Conservation (phyloP, 2,329 filamentous ascomycete species). For the Zymoseptoria brevis region DNA sequence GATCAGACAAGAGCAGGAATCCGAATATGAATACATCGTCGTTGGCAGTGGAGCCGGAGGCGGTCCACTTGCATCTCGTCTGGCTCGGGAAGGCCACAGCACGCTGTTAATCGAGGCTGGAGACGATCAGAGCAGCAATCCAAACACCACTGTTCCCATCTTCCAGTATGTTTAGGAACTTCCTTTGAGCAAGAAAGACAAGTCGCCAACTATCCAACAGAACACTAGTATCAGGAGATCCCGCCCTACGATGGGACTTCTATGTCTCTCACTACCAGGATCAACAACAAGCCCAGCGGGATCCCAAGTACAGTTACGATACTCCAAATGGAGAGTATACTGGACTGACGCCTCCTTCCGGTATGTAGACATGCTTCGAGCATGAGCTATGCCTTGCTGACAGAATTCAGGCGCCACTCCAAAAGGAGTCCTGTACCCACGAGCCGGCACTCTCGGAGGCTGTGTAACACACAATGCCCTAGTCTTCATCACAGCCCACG, state of each 20-base stretch:
- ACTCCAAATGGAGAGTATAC: constrained; percentile 39
- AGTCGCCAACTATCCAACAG: no score
- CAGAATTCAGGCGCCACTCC: constrained; percentile 31
- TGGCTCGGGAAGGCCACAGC: constrained; percentile 53
- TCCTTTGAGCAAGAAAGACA: no score
- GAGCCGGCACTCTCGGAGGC: constrained; percentile 48
- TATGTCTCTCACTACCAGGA: constrained; percentile 57
- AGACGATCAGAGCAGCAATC: constrained; percentile 46
- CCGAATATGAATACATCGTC: constrained; percentile 53
- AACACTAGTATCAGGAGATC: constrained; percentile 37
- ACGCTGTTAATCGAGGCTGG: constrained; percentile 56
- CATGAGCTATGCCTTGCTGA: no score
- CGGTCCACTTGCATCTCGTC: constrained; percentile 50
- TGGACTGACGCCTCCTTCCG: constrained; percentile 46
- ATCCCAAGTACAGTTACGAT: constrained; percentile 52
- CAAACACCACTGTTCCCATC: constrained; percentile 47
- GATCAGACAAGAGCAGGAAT: background rate
- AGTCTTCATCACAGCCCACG: constrained; percentile 50
- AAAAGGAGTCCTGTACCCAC: constrained; percentile 52
- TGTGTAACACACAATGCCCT: constrained; percentile 56
- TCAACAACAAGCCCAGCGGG: constrained; percentile 44
- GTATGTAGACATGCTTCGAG: constrained; percentile 12
- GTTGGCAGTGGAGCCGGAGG: constrained; percentile 55
- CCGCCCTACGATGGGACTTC: constrained; percentile 53
- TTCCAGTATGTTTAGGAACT: constrained; percentile 29